Base-by-base conservation (phyloP, 116 monocot genomes). In the Dioscorea cayenensis region DNA sequence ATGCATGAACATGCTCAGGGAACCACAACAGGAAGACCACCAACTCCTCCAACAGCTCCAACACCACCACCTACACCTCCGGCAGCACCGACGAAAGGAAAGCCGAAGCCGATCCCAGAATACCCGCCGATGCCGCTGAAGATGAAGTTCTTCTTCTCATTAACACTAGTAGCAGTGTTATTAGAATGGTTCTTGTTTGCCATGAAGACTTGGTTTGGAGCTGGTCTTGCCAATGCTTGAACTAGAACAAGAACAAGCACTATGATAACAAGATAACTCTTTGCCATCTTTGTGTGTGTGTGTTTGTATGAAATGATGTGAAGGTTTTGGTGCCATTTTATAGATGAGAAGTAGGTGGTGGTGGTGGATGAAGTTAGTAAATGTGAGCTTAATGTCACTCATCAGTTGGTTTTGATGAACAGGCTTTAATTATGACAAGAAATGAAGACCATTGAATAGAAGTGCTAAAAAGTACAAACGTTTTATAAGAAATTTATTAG, bases 51-150 rank as follows among this genome's bases (percentile, higher is more conserved):
- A 49, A 43, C 22, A 5, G n/a, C 68, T 20, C 38, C 49, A 49
- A 43, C 22, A 5, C 10, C 72, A 17, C 77, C 70, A 43, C 72
- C 73, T 14, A 21, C 49, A 20, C 68, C 48, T 20, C 50, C 51
- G 4, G 28, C 13, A 3, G 71, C 65, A 8, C 72, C 67, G 13
- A 50, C 20, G 60, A 48, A 21, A 0, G 25, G 62, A 0, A 49
- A 36, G 14, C 60, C 78, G 27, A 72, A 72, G 36, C 72, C 78
- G 20, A 78, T 43, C 28, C 78, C 72, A 12, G 74, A 37, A n/a
- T 75, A 74, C 21, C 71, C 80, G 18, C 80, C 80, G 38, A 75
- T 12, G 6, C 80, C 80, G 7, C 75, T 71, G 27, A 60, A 80
- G 2, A 80, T 36, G 22, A 75, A 55, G 59, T 71, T 80, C 75